Evolutionary conservation across 1,284 basidiomycete species (phyloP).

Genomic region (Moesziomyces globuligerus): DNA sequence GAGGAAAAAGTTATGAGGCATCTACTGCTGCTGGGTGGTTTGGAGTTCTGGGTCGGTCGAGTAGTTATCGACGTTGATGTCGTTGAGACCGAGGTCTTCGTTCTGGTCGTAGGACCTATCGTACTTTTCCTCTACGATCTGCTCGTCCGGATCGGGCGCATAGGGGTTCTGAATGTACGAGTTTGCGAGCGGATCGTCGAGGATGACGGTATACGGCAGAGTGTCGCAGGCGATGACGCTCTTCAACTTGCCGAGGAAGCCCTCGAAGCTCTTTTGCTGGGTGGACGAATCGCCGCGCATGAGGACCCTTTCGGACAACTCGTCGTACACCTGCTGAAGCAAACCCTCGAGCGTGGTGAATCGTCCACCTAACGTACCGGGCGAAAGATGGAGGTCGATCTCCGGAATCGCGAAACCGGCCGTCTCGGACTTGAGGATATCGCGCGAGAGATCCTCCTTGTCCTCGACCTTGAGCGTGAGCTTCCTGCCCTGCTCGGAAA

Average conservation of each 20-base stretch:
- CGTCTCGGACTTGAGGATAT: conserved; percentile 78
- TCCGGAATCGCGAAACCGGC: conserved; percentile 91
- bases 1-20: neutral
- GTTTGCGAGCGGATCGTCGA: conserved; percentile 95
- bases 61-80: conserved; percentile 79
- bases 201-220: conserved; percentile 77
- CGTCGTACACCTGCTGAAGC: conserved; percentile 92
- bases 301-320: conserved; percentile 90
- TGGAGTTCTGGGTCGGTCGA: too few species aligned
- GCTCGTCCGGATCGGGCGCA: conserved; percentile 71
- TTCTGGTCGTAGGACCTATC: conserved; percentile 89
- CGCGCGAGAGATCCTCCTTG: conserved; percentile 89
- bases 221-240: conserved; percentile 56
- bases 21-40: conserved; percentile 7
- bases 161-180: conserved; percentile 94
- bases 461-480: conserved; percentile 92
- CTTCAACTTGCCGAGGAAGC: conserved; percentile 79
- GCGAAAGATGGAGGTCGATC: conserved; percentile 89
- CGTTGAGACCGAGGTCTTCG: conserved; percentile 94
- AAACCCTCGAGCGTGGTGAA: conserved; percentile 98
- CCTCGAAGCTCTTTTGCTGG: conserved; percentile 55
- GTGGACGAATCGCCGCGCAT: conserved; percentile 75
- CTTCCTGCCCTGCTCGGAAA: conserved; percentile 83
- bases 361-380: conserved; percentile 95
- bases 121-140: conserved; percentile 75